These are phyloP conservation scores for Penicillium malachiteum DNA, from an alignment of 495 filamentous ascomycete species.

Conservation along the genomic window DNA sequence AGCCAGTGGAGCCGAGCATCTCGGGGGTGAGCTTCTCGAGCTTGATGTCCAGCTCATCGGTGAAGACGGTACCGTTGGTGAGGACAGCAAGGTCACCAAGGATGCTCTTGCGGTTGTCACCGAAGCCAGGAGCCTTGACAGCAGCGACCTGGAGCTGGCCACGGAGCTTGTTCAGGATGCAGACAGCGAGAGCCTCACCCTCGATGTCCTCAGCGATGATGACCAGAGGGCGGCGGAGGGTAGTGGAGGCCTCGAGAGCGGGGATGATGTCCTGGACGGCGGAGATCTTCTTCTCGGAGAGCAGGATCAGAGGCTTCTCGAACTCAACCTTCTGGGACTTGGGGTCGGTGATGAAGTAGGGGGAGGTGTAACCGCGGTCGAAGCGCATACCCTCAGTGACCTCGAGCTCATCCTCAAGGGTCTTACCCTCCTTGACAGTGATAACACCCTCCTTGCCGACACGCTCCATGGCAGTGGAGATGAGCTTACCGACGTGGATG, in stretches of 20 bases:
- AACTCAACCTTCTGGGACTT: conserved; percentile 99
- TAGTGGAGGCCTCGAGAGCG: conserved; percentile 93
- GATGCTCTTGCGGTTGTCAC: conserved; percentile 99
- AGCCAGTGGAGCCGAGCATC: conserved; percentile 94
- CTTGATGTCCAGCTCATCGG: conserved; percentile 96
- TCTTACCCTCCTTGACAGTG: conserved; percentile 99
- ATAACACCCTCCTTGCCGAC: conserved; percentile 99
- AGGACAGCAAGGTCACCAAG: conserved; percentile 93
- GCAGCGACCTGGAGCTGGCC: conserved; percentile 98
- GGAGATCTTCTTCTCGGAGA: conserved; percentile 99
- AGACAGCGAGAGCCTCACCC: conserved; percentile 96
- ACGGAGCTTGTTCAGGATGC: conserved; percentile 99
- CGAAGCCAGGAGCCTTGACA: conserved; percentile 98
- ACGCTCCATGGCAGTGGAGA: conserved; percentile 98
- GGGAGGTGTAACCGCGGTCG: conserved; percentile 96
- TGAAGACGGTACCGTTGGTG: conserved; percentile 97
- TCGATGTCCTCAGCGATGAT: conserved; percentile 99
- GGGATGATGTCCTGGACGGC: conserved; percentile 98
- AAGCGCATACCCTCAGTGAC: conserved; percentile 99
- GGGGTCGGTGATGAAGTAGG: conserved; percentile 99
- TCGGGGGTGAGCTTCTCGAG: conserved; percentile 95
- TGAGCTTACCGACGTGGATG: conserved; percentile 89
- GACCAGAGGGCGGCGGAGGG: conserved; percentile 89
- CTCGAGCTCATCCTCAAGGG: conserved; percentile 94
- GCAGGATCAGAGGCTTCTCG: conserved; percentile 96